Base-by-base conservation (phyloP, 2,329 filamentous ascomycete species). In the Diplodia intermedia region DNA sequence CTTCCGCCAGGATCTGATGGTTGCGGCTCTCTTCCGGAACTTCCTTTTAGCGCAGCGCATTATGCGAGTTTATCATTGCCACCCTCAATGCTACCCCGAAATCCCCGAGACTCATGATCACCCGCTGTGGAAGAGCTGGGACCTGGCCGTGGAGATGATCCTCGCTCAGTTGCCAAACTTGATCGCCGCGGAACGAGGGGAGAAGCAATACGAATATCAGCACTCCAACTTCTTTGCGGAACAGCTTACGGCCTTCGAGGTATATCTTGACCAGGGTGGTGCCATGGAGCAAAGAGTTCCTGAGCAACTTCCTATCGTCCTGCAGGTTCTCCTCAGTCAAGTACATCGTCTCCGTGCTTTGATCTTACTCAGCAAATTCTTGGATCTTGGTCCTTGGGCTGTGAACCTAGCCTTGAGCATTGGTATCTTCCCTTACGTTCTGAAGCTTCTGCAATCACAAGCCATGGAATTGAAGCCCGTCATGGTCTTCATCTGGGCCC, bases 401-500 rank as follows among this genome's bases (percentile, higher is more conserved):
- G 95, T 99, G n/a, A 95, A 98, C 78, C 88, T 99, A 50, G 95
- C 95, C 18, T 85, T 99, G 18, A 97, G 94, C 79, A 99, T 99
- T 70, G 95, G 95, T 29, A 99, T 99, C 70, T 99, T 99, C 79
- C 95, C 95, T 0, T 99, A 99, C 76, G 95, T 99, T n/a, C 83
- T 99, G 40, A 99, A 99, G 80, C 84, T 99, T 31, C 83, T 99
- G 20, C 95, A 99, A 78, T 98, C 95, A 4, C 94, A 96, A 56
- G 95, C 95, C 0, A 88, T 93, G 56, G 95, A 99, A 79, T 82
- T 99, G 70, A 98, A 98, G 76, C 94, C 95, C 0, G 94, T 98
- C 69, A 98, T 99, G 95, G 94, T 99, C 5, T 99, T 98, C 79
- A 99, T 99, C 71, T 99, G 95, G 95, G 94, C 95, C 6, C 88